These are phyloP conservation scores for Leavenworthia alabamica DNA, from an alignment of 345 rosid species.

Conservation along the genomic window DNA sequence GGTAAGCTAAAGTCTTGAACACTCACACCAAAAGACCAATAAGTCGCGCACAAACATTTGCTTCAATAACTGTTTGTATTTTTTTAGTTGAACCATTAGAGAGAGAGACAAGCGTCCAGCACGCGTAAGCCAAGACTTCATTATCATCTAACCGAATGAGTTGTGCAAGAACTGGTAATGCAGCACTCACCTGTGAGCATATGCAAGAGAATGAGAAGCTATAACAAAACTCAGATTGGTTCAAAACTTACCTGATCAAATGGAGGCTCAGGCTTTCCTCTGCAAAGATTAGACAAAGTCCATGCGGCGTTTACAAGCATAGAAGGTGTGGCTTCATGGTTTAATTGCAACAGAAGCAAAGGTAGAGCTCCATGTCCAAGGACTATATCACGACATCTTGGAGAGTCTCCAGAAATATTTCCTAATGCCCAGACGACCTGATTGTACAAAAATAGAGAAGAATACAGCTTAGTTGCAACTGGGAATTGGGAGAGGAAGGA, in stretches of 20 bases:
- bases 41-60: conserved; percentile 65
- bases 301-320: conserved; percentile 31
- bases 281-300: conserved; percentile 49
- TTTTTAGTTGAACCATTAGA: conserved; percentile 67
- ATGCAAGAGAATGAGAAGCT: background rate
- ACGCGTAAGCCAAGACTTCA: conserved; percentile 69
- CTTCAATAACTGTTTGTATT: conserved; percentile 73
- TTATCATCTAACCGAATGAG: conserved; percentile 65
- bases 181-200: conserved; percentile 60
- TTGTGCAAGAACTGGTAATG: conserved; percentile 56
- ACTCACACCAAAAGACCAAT: conserved; percentile 73
- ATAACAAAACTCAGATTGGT: background rate
- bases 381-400: conserved; percentile 36
- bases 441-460: conserved; percentile 1
- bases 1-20: conserved; percentile 6
- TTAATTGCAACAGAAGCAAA: conserved; percentile 24
- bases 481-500: background rate
- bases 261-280: conserved; percentile 81
- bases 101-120: conserved; percentile 51
- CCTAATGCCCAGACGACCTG: conserved; percentile 38
- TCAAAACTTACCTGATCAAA: conserved; percentile 57
- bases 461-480: background rate
- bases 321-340: conserved; percentile 19
- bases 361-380: conserved; percentile 30
- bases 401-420: conserved; percentile 34